These are phyloP conservation scores for Thalassiosira profunda DNA, from an alignment of 108 stramenopile genomes.

Conservation along the genomic window DNA sequence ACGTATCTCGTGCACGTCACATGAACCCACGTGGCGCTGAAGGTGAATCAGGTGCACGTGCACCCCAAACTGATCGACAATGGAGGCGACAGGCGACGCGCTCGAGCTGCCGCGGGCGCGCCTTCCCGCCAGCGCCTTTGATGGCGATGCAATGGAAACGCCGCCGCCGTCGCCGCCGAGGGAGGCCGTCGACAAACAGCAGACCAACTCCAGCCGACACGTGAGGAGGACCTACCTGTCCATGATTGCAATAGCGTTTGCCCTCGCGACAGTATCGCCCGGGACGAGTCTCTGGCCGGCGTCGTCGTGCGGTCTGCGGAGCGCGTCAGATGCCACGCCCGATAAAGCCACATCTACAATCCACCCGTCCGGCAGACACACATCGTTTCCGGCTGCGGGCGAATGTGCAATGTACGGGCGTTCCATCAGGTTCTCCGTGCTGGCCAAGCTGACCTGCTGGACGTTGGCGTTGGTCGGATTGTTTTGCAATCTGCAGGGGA, in stretches of 20 bases:
- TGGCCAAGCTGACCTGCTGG: constrained; percentile 6
- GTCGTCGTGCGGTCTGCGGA: neutral
- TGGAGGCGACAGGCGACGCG: too few species aligned
- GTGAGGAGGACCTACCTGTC: neutral
- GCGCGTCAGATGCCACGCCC: too few species aligned
- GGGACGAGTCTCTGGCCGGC: constrained; percentile 1
- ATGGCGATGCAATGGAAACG: too few species aligned
- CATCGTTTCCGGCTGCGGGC: neutral
- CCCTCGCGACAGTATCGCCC: neutral
- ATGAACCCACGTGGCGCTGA: too few species aligned
- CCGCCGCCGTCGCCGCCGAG: too few species aligned
- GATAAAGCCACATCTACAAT: neutral
- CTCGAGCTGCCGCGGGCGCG: too few species aligned
- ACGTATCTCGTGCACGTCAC: too few species aligned
- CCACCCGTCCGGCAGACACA: neutral
- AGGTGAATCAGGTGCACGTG: too few species aligned
- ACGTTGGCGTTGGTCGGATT: neutral
- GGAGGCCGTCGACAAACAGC: too few species aligned
- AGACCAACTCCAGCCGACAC: too few species aligned
- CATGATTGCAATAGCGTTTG: neutral
- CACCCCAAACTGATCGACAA: too few species aligned
- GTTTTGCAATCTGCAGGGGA: constrained; percentile 37
- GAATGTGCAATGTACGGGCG: neutral
- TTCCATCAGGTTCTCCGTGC: neutral
- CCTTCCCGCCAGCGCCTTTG: too few species aligned